These are phyloP conservation scores for Penicillium samsonianum DNA, from an alignment of 495 filamentous ascomycete genomes.

Conservation along the genomic window DNA sequence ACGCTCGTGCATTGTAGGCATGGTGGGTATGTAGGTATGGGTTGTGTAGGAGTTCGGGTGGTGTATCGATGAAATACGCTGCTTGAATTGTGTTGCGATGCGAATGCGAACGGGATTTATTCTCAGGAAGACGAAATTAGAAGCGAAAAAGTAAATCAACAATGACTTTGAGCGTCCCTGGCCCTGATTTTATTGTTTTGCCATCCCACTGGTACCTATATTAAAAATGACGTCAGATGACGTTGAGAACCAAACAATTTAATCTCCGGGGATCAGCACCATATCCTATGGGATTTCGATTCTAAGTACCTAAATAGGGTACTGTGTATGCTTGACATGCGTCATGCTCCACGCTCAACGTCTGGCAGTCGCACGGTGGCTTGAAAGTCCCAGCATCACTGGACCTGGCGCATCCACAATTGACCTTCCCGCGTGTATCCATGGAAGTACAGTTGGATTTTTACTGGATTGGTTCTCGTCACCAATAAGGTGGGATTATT, in stretches of 20 bases:
- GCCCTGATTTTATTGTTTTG: constrained; percentile 12
- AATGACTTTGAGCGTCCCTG: not conserved
- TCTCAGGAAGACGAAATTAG: not conserved
- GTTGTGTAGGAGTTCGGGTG: not conserved
- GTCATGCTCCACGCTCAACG: constrained; percentile 26
- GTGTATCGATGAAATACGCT: not conserved
- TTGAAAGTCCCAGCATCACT: constrained; percentile 26
- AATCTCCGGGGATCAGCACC: constrained; percentile 18
- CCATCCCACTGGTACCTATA: constrained; percentile 8
- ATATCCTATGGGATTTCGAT: not conserved
- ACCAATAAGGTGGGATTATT: not conserved
- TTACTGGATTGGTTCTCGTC: not conserved
- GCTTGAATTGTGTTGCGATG: not conserved
- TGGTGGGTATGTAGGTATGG: constrained; percentile 11
- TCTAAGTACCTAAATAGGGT: not conserved
- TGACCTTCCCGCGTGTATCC: not conserved
- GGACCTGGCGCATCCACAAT: not conserved
- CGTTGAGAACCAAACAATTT: constrained; percentile 15
- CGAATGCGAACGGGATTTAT: not conserved
- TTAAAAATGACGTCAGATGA: constrained; percentile 34
- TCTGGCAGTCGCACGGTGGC: constrained; percentile 16
- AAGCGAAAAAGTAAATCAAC: not conserved
- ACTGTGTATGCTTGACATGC: constrained; percentile 24
- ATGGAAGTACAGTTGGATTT: not conserved
- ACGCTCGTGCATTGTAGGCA: constrained; percentile 48